A percentile compares a stretch with the other conserved stretches of the same genome.
Evolutionary conservation across 2,329 filamentous ascomycete species (phyloP).

Genomic region (Fusarium heterosporum): DNA sequence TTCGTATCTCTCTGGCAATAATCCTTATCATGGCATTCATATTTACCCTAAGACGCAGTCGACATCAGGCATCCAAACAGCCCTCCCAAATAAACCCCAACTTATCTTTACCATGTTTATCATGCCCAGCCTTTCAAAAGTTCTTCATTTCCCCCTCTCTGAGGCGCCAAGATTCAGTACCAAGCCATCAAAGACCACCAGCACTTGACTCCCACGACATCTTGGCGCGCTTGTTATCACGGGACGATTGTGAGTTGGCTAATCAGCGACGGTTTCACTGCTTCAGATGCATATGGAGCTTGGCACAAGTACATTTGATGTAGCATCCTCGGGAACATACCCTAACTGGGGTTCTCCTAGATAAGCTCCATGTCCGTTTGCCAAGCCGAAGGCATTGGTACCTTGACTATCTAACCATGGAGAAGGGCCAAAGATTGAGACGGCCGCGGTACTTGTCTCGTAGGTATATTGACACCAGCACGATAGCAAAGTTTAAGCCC

Average conservation of each 20-base stretch:
- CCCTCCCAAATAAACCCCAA: conserved; percentile 1
- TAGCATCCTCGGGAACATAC: conserved; percentile 26
- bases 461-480: neutral
- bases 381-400: conserved; percentile 15
- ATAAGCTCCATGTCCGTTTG: conserved; percentile 23
- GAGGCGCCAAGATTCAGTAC: conserved; percentile 16
- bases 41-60: neutral
- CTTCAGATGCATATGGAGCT: conserved; percentile 14
- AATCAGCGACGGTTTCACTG: conserved; percentile 17
- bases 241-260: conserved; percentile 10
- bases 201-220: conserved; percentile 12
- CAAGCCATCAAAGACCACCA: conserved; percentile 15
- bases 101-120: conserved; percentile 33
- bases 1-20: conserved; percentile 15
- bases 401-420: neutral
- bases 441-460: neutral
- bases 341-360: conserved; percentile 26
- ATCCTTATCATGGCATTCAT: conserved; percentile 3
- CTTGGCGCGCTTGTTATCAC: conserved; percentile 39
- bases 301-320: conserved; percentile 20
- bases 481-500: neutral
- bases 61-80: neutral
- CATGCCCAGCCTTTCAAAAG: conserved; percentile 41
- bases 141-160: conserved; percentile 18
- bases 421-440: neutral